Evolutionary conservation across 2,329 filamentous ascomycete species (phyloP), one percentile per base, ranked within the genome.

Genomic region (Sporothrix sp.): DNA sequence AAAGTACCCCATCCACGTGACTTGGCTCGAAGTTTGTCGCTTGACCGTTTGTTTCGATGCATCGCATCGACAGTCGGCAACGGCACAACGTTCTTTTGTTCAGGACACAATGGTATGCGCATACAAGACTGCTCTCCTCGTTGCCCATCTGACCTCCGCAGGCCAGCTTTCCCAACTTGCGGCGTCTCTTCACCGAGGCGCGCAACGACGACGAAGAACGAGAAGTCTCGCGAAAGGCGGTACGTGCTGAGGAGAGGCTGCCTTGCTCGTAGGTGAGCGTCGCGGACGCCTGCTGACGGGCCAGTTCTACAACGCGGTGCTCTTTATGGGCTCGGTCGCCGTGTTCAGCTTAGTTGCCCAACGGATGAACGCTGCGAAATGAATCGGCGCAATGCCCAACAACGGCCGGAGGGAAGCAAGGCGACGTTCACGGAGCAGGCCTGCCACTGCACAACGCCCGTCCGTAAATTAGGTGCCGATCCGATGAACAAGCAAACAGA

Each of bases 321-420:
- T 97, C 2, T 98, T 97, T 71, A 91, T 98, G 75, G 93, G 90
- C 21, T 96, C 93, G 0, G 86, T 98, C 21, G 89, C 91, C 7
- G 81, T 95, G 54, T 96, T 97, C 71, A 95, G 91, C 65, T 71
- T 98, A 54, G 82, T 93, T 54, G 93, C 91, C 25, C 93, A 98
- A 63, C 84, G 85, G 58, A 85, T 96, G 76, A 81, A 81, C 56
- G 75, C 74, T 23, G 61, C 56, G 7, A 66, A 56, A 58, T 68
- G 53, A 62, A 42, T 7, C 9, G 38, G 10, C 25, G 6, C n/a
- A n/a, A n/a, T n/a, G n/a, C n/a, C n/a, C n/a, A n/a, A n/a, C n/a
- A n/a, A n/a, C n/a, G n/a, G n/a, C n/a, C n/a, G n/a, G n/a, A n/a
- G n/a, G n/a, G n/a, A n/a, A n/a, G n/a, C n/a, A n/a, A 16, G 8